Base-by-base conservation (phyloP, 495 filamentous ascomycete species). In the Cudoniella acicularis region DNA sequence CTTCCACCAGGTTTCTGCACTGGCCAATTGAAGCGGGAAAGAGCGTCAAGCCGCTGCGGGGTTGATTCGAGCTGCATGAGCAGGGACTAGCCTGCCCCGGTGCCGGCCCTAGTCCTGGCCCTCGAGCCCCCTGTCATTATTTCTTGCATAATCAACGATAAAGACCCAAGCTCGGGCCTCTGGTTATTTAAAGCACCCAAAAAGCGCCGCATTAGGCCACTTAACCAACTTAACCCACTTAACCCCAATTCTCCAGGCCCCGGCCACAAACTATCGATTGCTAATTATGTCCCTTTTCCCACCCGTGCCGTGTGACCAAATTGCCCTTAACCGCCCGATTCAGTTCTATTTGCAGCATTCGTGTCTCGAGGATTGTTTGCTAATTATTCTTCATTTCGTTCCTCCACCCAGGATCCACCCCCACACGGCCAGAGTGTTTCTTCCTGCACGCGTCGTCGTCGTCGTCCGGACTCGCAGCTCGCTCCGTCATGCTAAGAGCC, bases 161-260 rank as follows among this genome's bases (percentile, higher is more conserved):
- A 54, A n/a, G 46, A 26, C 10, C 10, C 21, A 20, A 47, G 48
- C 30, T 49, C 47, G 24, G 21, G 25, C 16, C 16, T 2, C 13
- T 21, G 48, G 55, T 42, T 64, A 64, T 66, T 62, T 59, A 66
- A 66, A 66, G 59, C 25, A 60, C 52, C 55, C 58, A 62, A 62
- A 66, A 52, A 57, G 58, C 27, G 18, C 61, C 61, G 9, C 9
- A 64, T 42, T 11, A 18, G 45, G 62, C 46, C 13, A 49, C n/a
- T 60, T 43, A 40, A 21, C 41, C 54, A 55, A 21, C 43, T 17
- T 50, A 36, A 36, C 30, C 30, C 30, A 21, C 43, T 17, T 50
- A 36, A 36, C 30, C 30, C 30, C 20, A 10, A n/a, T 50, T 50
- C 22, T 21, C 43, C 6, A n/a, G n/a, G n/a, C 43, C 43, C 13